These are phyloP conservation scores for Akanthomyces dipterigenus DNA, from an alignment of 2,329 filamentous ascomycete genomes.

Conservation along the genomic window DNA sequence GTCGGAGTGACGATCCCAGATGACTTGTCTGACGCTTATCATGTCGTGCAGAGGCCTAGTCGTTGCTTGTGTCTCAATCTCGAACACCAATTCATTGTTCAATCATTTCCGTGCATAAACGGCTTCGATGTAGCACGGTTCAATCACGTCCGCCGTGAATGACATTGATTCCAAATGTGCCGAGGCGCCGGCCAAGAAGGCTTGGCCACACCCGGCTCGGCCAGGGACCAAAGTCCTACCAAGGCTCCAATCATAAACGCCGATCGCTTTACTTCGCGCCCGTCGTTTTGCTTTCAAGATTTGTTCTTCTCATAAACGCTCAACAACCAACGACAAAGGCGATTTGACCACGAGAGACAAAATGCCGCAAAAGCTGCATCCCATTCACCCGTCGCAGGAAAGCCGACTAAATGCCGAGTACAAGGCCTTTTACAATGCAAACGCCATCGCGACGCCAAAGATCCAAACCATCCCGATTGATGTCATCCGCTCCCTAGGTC, in stretches of 20 bases:
- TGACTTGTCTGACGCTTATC: no score
- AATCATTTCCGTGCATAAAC: background rate
- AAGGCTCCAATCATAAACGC: background rate
- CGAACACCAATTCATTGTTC: background rate
- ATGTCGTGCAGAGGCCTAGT: no score
- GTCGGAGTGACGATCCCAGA: no score
- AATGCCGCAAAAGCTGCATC: conserved; percentile 23
- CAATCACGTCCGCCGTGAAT: background rate
- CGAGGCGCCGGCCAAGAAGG: background rate
- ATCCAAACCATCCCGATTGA: background rate
- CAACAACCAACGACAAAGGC: background rate
- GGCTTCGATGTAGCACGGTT: background rate
- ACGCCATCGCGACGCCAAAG: background rate
- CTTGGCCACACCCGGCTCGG: no score
- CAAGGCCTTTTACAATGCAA: background rate
- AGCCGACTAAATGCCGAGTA: background rate
- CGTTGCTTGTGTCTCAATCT: no score
- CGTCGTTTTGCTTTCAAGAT: no score
- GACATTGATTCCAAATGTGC: background rate
- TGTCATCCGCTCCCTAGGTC: background rate
- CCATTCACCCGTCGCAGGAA: conserved; percentile 15
- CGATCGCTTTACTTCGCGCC: background rate
- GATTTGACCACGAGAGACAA: background rate
- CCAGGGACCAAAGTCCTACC: no score
- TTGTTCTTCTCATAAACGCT: no score